These are phyloP conservation scores for Lichina pygmaea DNA, from an alignment of 495 filamentous ascomycete species.

Conservation along the genomic window DNA sequence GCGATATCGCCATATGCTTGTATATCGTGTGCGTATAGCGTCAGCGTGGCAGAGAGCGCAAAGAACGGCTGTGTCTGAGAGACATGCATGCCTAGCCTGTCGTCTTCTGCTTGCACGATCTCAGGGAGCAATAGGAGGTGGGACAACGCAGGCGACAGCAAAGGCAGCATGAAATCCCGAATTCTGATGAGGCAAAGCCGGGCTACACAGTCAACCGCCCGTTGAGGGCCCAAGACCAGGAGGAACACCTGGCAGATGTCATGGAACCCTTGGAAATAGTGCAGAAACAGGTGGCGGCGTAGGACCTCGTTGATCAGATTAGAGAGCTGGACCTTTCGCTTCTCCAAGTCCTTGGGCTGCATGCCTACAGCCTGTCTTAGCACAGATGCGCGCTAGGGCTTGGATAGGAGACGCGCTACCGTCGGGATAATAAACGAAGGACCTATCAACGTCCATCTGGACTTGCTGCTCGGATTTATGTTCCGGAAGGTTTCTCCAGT, in stretches of 20 bases:
- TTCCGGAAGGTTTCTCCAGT: slow-evolving; percentile 28
- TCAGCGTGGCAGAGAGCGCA: slow-evolving; percentile 69
- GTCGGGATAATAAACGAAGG: slow-evolving; percentile 90
- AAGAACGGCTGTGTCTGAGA: slow-evolving; percentile 66
- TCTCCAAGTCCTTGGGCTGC: slow-evolving; percentile 22
- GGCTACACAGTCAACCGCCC: slow-evolving; percentile 29
- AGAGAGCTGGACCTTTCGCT: slow-evolving; percentile 44
- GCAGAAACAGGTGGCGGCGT: slow-evolving; percentile 57
- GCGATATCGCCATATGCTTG: slow-evolving; percentile 68
- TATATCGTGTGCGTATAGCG: slow-evolving; percentile 89
- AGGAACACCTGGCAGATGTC: slow-evolving; percentile 95
- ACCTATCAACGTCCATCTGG: slow-evolving; percentile 68
- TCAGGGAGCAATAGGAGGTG: slow-evolving; percentile 68
- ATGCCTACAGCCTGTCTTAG: slow-evolving; percentile 8
- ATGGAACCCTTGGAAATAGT: slow-evolving; percentile 96
- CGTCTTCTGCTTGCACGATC: slow-evolving; percentile 44
- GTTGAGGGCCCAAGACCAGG: slow-evolving; percentile 40
- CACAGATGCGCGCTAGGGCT: not conserved
- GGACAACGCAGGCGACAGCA: slow-evolving; percentile 48
- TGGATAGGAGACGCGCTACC: slow-evolving; percentile 17
- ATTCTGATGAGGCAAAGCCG: slow-evolving; percentile 72
- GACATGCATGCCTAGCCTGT: slow-evolving; percentile 40
- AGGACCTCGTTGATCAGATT: slow-evolving; percentile 50
- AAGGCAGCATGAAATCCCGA: slow-evolving; percentile 91
- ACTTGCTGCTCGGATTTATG: slow-evolving; percentile 81